Evolutionary conservation across 345 rosid species (phyloP).

Genomic region (Gossypium turneri): DNA sequence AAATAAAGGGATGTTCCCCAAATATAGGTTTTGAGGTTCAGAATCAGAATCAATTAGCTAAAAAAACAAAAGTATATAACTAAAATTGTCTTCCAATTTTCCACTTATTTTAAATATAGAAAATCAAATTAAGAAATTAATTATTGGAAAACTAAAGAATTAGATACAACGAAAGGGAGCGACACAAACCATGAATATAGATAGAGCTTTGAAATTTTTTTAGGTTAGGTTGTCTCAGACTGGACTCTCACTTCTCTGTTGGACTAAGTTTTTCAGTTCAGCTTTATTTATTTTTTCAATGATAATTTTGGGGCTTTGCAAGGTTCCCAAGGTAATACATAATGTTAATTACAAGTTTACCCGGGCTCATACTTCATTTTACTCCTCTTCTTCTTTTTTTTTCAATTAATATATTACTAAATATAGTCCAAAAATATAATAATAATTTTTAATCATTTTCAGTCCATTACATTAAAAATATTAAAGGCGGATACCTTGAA

Average conservation of each 20-base stretch:
- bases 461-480: background rate
- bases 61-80: background rate
- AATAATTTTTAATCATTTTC: too few relatives aligned
- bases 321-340: background rate
- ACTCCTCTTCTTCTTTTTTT: background rate
- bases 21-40: conserved; percentile 36
- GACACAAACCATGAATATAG: background rate
- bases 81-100: conserved; percentile 6
- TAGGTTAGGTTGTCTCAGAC: background rate
- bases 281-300: background rate
- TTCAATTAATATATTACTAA: too few relatives aligned
- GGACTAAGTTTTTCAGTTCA: background rate
- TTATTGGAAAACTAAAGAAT: background rate
- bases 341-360: background rate
- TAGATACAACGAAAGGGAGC: background rate
- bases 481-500: too few relatives aligned
- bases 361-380: too few relatives aligned
- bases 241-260: background rate
- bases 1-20: conserved; percentile 26
- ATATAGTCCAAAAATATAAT: too few relatives aligned
- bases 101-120: background rate
- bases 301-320: background rate
- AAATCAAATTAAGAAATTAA: background rate
- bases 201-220: background rate
- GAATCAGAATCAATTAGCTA: conserved; percentile 14